Percentiles rank a stretch among this genome's conserved stretches.
Evolutionary conservation across 768 basidiomycete genomes (phyloP).

Genomic region (Panus rudis): DNA sequence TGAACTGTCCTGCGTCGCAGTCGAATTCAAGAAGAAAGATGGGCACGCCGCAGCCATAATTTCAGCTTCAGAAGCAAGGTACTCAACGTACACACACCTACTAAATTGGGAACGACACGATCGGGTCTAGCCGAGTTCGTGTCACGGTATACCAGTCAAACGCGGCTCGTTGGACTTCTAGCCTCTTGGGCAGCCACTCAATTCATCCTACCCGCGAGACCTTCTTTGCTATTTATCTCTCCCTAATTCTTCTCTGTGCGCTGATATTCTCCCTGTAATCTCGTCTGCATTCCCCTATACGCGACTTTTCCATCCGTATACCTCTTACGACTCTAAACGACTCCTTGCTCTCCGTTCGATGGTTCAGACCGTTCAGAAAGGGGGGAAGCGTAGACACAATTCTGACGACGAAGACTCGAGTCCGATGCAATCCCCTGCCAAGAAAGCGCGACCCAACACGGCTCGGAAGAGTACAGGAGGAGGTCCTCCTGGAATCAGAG

Average conservation of each 20-base stretch:
- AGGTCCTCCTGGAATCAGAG: slow-evolving; percentile 31
- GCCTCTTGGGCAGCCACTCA: too few species aligned
- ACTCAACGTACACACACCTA: too few species aligned
- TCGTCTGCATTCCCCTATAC: not conserved
- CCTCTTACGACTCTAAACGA: not conserved
- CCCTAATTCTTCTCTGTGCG: not conserved
- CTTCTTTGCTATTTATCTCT: not conserved
- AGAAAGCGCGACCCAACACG: slow-evolving; percentile 48
- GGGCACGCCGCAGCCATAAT: too few species aligned
- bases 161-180: too few species aligned
- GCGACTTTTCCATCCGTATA: not conserved
- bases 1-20: too few species aligned
- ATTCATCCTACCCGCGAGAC: not conserved
- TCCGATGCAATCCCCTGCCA: slow-evolving; percentile 46
- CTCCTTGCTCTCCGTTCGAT: slow-evolving; percentile 26
- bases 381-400: slow-evolving; percentile 30
- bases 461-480: slow-evolving; percentile 86
- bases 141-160: too few species aligned
- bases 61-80: too few species aligned
- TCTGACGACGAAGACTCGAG: slow-evolving; percentile 19
- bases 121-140: too few species aligned
- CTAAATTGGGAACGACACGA: too few species aligned
- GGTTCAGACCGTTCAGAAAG: slow-evolving; percentile 67
- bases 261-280: not conserved
- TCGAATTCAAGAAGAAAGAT: too few species aligned